Evolutionary conservation across 768 basidiomycete species (phyloP), one percentile per base, ranked within the genome.

Genomic region (Bullera alba): DNA sequence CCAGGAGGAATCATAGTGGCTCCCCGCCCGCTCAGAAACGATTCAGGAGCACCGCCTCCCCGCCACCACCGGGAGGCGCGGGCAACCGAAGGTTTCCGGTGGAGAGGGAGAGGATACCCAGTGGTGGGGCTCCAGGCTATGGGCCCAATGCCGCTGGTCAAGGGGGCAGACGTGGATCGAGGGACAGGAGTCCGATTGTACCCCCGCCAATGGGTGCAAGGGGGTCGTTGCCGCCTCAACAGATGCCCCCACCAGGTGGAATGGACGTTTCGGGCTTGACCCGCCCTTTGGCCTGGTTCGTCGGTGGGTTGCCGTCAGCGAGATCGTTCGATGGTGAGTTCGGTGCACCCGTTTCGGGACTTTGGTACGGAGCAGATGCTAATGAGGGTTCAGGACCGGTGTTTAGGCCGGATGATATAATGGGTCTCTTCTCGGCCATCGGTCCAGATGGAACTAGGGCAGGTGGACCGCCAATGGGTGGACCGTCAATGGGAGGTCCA

Each of bases 361-460:
- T 58, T 50, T 57, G 51, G 53, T 51, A 39, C 48, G 10, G 3
- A 26, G 42, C 51, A 46, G 26, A 48, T 57, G 50, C 46, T 36
- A 30, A 56, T 39, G 47, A 32, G 43, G 32, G n/a, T 22, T 29
- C 58, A 92, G 90, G 90, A 3, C 91, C 91, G 7, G 79, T 88
- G 32, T 93, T 93, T 75, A 79, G 87, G 50, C 84, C 85, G 1
- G 91, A 95, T 26, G 90, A 93, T 70, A 75, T 93, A 32, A 84
- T 96, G 82, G 83, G 84, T 54, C 65, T 89, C 26, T 84, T 95
- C 71, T 79, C 82, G 29, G 86, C 81, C 34, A 65, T 63, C 32
- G 34, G 45, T 10, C 42, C 47, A 17, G 43, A 44, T 14, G 65
- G 61, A 5, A 16, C 46, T 4, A 49, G 63, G 12, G 21, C 28